These are phyloP conservation scores for Leccinum aurantiacum DNA, from an alignment of 768 basidiomycete genomes.

Conservation along the genomic window DNA sequence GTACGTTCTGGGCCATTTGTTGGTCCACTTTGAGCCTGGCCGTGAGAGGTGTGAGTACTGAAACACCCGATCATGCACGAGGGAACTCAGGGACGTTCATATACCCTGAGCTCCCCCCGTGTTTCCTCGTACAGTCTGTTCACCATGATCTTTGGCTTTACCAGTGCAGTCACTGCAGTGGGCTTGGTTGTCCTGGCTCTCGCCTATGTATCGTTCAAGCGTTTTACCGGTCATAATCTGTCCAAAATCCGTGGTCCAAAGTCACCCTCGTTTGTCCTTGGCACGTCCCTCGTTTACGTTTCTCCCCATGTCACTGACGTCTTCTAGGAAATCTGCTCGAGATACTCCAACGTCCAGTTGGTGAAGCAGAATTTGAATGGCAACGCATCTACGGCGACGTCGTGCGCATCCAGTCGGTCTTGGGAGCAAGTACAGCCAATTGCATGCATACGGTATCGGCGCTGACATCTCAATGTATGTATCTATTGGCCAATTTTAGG, in stretches of 20 bases:
- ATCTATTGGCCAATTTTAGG: conserved; percentile 25
- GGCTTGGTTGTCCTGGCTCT: conserved; percentile 11
- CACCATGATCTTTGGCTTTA: conserved; percentile 16
- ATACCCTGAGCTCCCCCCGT: not conserved
- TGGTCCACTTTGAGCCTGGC: too few relatives aligned
- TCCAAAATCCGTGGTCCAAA: conserved; percentile 23
- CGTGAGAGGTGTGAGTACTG: too few relatives aligned
- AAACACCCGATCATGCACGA: too few relatives aligned
- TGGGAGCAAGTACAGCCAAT: conserved; percentile 23
- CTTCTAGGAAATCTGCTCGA: conserved; percentile 30
- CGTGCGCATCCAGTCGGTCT: conserved; percentile 27
- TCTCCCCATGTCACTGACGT: conserved; percentile 11
- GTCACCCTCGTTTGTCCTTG: conserved; percentile 25
- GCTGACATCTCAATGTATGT: not conserved
- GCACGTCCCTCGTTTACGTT: not conserved
- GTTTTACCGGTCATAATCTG: not conserved
- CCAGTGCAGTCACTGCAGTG: not conserved
- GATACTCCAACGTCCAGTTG: conserved; percentile 29
- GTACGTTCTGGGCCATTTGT: too few relatives aligned
- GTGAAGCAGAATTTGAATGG: conserved; percentile 31
- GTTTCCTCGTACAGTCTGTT: not conserved
- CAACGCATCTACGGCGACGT: conserved; percentile 30
- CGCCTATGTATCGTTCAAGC: not conserved
- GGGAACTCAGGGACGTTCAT: not conserved
- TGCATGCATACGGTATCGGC: not conserved